phyloP scores from a whole-genome alignment of 192 early-diverging fungal species.

The Backusella tarrabulga region DNA sequence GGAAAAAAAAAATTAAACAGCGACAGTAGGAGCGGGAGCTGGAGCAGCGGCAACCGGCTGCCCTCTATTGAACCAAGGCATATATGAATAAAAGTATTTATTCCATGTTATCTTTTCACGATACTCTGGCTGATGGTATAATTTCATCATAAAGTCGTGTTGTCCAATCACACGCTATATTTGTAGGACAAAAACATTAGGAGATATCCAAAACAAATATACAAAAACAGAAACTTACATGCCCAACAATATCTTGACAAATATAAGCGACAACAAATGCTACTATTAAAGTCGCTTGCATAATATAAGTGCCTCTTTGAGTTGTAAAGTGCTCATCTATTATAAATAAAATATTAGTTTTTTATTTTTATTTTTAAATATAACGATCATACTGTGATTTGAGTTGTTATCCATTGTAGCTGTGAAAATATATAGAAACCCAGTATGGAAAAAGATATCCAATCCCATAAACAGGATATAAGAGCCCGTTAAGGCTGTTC shows the following conservation, averaged over 20 bases:
- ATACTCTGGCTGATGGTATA: background rate
- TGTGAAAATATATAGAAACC: slow-evolving; percentile 31
- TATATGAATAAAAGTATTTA: background rate
- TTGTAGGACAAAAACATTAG: background rate
- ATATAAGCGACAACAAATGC: background rate
- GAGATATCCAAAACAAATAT: background rate
- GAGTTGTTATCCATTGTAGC: slow-evolving; percentile 18
- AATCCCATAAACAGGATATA: slow-evolving; percentile 40
- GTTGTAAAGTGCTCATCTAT: background rate
- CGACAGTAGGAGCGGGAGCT: background rate
- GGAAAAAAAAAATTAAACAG: background rate
- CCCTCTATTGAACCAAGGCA: background rate
- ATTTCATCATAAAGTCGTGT: background rate
- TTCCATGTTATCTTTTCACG: background rate
- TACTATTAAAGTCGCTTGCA: slow-evolving; percentile 2
- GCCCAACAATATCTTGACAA: background rate
- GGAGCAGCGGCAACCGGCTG: background rate
- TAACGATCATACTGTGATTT: slow-evolving; percentile 10
- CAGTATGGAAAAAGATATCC: slow-evolving; percentile 43
- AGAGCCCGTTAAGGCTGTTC: slow-evolving; percentile 36
- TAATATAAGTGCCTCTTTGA: background rate
- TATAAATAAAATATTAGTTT: background rate
- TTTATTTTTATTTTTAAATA: background rate
- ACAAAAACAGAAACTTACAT: background rate
- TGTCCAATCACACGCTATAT: background rate